phyloP scores from a whole-genome alignment of 306 rosid genomes.

The Inga oerstediana region DNA sequence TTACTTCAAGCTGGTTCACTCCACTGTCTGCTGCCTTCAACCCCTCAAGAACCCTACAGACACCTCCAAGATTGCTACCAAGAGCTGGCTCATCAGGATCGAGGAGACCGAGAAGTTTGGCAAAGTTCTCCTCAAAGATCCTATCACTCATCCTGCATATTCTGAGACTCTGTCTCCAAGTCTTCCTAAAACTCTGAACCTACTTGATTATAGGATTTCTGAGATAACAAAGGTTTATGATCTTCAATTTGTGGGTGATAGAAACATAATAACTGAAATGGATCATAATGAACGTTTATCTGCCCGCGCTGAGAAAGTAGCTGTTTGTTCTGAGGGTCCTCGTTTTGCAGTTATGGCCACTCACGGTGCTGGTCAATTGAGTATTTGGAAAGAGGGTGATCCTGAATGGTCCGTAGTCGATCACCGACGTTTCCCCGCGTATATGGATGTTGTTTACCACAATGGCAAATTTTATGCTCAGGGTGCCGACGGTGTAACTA shows the following conservation, averaged over 20 bases:
- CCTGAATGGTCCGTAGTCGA: background rate
- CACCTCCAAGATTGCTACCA: background rate
- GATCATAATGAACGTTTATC: background rate
- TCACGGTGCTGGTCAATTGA: background rate
- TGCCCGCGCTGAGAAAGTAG: background rate
- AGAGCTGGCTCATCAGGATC: background rate
- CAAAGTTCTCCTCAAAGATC: background rate
- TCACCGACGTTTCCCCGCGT: too few species aligned
- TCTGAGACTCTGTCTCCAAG: background rate
- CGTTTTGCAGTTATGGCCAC: background rate
- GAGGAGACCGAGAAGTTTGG: background rate
- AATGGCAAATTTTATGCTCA: background rate
- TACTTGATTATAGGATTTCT: background rate
- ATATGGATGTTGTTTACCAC: background rate
- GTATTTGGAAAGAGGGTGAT: background rate
- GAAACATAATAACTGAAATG: background rate
- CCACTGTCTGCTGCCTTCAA: background rate
- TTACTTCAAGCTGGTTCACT: background rate
- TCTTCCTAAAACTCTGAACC: background rate
- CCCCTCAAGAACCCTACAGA: background rate
- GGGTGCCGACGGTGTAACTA: background rate
- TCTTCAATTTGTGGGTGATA: background rate
- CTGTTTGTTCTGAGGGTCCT: background rate
- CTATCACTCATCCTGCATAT: background rate
- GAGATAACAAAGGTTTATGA: background rate